Evolutionary conservation across 495 filamentous ascomycete genomes (phyloP), one percentile per base, ranked within the genome.

Genomic region (Penicillium cinerascens): DNA sequence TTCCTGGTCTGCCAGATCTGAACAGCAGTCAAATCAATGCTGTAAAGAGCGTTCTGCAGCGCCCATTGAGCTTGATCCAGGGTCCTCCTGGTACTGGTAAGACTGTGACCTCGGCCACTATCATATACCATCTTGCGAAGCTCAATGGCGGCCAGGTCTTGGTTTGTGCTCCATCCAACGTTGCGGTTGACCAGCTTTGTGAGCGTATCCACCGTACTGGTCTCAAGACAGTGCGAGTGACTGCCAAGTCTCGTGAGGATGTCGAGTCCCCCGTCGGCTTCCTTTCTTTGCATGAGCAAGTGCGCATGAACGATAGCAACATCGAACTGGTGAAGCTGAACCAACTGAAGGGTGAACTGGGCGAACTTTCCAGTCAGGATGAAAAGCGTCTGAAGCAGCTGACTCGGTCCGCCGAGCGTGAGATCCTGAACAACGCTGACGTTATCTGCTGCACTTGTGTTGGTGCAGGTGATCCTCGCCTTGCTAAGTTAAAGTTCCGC

Each of bases 391-490:
- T 92, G 77, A 97, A 97, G 73, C 86, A 92, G 65, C 78, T 97
- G 41, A 97, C 92, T 43, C 87, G 93, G 36, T 84, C 85, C 50
- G 93, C 93, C 18, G 93, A 99, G 72, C 87, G 93, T 10, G 93
- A 99, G 65, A 97, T 99, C 47, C 74, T 99, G 54, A 90, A 75
- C 69, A 96, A 95, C 47, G 93, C 93, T 2, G 93, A 99, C 73
- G 95, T 99, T 43, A 96, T 99, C 52, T 99, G 93, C 77, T 97
- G 95, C 72, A 99, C 93, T 54, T 99, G 93, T 61, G 93, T 99
- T 67, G 93, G 93, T 68, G 93, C 93, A 35, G 93, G 93, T 55
- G 93, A 99, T 70, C 93, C 93, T 51, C 87, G 93, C 57, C 82
- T 99, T 35, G 80, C 92, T 21, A 96, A 97, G 71, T 87, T 96